These are phyloP conservation scores for Mycosarcoma maydis DNA, from an alignment of 1,284 basidiomycete species.

Conservation along the genomic window DNA sequence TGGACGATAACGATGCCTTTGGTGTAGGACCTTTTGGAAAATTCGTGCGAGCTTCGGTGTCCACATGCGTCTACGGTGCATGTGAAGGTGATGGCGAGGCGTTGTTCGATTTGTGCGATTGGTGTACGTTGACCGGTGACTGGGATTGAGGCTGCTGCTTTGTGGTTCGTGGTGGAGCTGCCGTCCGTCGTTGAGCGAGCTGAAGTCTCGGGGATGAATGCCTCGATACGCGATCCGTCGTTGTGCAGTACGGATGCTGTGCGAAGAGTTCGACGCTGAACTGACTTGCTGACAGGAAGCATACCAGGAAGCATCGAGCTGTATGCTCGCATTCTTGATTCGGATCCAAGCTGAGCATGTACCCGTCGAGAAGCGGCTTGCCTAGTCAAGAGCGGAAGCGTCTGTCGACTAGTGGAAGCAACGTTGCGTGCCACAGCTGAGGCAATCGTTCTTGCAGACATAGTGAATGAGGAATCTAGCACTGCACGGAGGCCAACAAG, in stretches of 20 bases:
- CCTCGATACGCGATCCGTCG: conserved; percentile 4
- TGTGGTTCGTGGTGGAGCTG: background rate
- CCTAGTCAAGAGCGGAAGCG: background rate
- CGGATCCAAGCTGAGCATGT: conserved; percentile 1
- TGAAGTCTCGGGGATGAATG: conserved; percentile 22
- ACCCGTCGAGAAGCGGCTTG: background rate
- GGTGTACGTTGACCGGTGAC: conserved; percentile 45
- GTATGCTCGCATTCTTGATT: background rate
- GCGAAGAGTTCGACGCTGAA: conserved; percentile 7
- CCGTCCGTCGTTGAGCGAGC: background rate
- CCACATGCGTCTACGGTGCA: conserved; percentile 72
- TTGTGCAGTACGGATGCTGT: background rate
- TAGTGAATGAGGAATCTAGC: background rate
- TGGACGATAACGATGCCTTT: conserved; percentile 89
- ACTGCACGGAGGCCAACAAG: too few species aligned
- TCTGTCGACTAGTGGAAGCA: conserved; percentile 20
- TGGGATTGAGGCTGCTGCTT: conserved; percentile 18
- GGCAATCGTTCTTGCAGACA: background rate
- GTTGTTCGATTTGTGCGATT: conserved; percentile 55
- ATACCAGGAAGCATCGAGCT: background rate
- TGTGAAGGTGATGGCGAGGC: conserved; percentile 61
- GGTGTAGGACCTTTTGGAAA: conserved; percentile 83
- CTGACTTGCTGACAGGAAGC: too few species aligned
- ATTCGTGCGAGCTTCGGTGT: conserved; percentile 86
- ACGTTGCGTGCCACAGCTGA: conserved; percentile 10